phyloP scores from a whole-genome alignment of 495 filamentous ascomycete species.

The Hypoxylon lenormandii region DNA sequence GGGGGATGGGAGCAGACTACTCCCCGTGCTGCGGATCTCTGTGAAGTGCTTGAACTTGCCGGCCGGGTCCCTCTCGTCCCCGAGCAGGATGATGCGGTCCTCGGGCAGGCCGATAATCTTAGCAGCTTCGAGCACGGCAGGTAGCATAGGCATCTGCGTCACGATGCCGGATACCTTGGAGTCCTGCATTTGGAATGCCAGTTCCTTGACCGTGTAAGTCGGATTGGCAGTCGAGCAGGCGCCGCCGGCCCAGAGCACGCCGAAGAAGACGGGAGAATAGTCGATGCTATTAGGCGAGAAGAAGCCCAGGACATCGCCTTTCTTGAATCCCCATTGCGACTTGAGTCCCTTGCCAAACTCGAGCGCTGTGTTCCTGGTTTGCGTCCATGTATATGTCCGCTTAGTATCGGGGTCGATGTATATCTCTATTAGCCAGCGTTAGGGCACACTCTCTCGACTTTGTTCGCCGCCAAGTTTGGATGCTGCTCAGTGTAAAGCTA shows the following conservation, averaged over 20 bases:
- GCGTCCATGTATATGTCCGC: slow-evolving; percentile 78
- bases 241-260: slow-evolving; percentile 85
- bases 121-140: slow-evolving; percentile 74
- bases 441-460: not conserved
- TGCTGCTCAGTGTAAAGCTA: not conserved
- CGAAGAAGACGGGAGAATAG: slow-evolving; percentile 77
- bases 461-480: not conserved
- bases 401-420: slow-evolving; percentile 80
- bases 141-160: slow-evolving; percentile 72
- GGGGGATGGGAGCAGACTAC: slow-evolving; percentile 56
- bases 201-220: slow-evolving; percentile 83
- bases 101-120: slow-evolving; percentile 72
- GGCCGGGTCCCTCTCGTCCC: slow-evolving; percentile 73
- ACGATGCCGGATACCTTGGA: slow-evolving; percentile 79
- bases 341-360: slow-evolving; percentile 85
- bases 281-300: slow-evolving; percentile 82
- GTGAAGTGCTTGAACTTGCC: slow-evolving; percentile 79
- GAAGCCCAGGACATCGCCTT: slow-evolving; percentile 79
- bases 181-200: slow-evolving; percentile 88
- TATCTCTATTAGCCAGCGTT: slow-evolving; percentile 68
- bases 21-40: slow-evolving; percentile 69
- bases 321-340: slow-evolving; percentile 77
- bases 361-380: slow-evolving; percentile 71
- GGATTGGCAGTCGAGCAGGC: slow-evolving; percentile 86
- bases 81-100: slow-evolving; percentile 79